phyloP scores from a whole-genome alignment of 371 early-diverging fungal species.

The Mucor sp. region DNA sequence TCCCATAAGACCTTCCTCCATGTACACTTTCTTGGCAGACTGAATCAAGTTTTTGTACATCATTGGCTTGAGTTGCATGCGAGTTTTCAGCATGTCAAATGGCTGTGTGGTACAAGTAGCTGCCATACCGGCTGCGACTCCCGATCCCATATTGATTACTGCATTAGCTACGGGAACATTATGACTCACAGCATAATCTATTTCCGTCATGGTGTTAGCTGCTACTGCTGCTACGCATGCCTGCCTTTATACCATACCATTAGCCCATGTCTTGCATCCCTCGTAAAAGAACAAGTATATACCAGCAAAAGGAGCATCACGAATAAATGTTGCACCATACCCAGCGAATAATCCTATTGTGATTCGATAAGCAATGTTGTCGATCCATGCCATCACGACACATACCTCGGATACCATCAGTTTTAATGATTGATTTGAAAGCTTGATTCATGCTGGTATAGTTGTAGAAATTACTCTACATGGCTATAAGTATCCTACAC shows the following conservation, averaged over 20 bases:
- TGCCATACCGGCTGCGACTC: conserved; percentile 70
- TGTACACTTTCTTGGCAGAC: conserved; percentile 64
- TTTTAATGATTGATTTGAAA: conserved; percentile 60
- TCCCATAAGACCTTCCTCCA: conserved; percentile 67
- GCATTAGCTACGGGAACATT: conserved; percentile 36
- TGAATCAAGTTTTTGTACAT: conserved; percentile 67
- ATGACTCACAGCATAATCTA: conserved; percentile 19
- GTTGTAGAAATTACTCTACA: conserved; percentile 80
- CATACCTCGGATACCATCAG: conserved; percentile 62
- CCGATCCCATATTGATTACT: conserved; percentile 47
- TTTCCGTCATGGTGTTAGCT: background rate
- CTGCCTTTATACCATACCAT: conserved; percentile 34
- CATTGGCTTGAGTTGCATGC: conserved; percentile 87
- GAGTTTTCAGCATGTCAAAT: conserved; percentile 92
- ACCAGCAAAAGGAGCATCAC: conserved; percentile 96
- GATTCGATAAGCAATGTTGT: background rate
- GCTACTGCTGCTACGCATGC: background rate
- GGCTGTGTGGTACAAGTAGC: conserved; percentile 91
- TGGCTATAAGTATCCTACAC: background rate
- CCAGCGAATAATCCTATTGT: conserved; percentile 83
- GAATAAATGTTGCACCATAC: conserved; percentile 86
- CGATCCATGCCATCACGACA: background rate
- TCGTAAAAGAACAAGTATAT: conserved; percentile 95
- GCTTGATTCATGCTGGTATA: conserved; percentile 71
- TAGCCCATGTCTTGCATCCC: conserved; percentile 55